These are phyloP conservation scores for Lactarius psammicola DNA, from an alignment of 768 basidiomycete species.

Conservation along the genomic window DNA sequence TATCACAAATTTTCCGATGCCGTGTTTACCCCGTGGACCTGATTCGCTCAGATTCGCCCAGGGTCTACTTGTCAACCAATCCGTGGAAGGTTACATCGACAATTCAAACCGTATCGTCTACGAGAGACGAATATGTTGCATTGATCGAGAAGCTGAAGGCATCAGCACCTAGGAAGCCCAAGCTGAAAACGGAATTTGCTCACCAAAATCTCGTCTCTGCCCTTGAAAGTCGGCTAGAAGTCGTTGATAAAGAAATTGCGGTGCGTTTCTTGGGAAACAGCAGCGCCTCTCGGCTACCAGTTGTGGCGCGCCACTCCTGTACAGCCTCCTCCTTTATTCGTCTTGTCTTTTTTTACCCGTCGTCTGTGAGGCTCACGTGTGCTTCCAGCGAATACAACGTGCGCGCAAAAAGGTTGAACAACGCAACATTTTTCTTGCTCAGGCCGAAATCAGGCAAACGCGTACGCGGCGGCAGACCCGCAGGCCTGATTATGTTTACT, in stretches of 20 bases:
- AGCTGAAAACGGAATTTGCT: constrained; percentile 52
- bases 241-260: constrained; percentile 65
- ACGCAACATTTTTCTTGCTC: constrained; percentile 59
- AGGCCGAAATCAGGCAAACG: constrained; percentile 76
- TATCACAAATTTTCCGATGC: constrained; percentile 31
- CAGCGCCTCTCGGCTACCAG: not conserved
- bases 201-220: constrained; percentile 61
- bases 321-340: constrained; percentile 14
- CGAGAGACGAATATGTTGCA: constrained; percentile 68
- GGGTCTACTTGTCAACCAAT: constrained; percentile 81
- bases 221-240: constrained; percentile 62
- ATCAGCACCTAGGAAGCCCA: constrained; percentile 46
- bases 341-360: constrained; percentile 12
- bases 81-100: constrained; percentile 87
- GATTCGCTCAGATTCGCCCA: constrained; percentile 65
- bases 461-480: constrained; percentile 71
- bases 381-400: constrained; percentile 63
- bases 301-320: constrained; percentile 1
- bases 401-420: constrained; percentile 70
- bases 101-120: constrained; percentile 68
- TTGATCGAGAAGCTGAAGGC: constrained; percentile 61
- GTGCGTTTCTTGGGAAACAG: constrained; percentile 48
- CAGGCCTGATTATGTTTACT: constrained; percentile 80
- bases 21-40: constrained; percentile 18
- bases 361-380: constrained; percentile 25